Conservation (phyloP, 2,329 filamentous ascomycete species). For the Aureobasidium mangrovei region DNA sequence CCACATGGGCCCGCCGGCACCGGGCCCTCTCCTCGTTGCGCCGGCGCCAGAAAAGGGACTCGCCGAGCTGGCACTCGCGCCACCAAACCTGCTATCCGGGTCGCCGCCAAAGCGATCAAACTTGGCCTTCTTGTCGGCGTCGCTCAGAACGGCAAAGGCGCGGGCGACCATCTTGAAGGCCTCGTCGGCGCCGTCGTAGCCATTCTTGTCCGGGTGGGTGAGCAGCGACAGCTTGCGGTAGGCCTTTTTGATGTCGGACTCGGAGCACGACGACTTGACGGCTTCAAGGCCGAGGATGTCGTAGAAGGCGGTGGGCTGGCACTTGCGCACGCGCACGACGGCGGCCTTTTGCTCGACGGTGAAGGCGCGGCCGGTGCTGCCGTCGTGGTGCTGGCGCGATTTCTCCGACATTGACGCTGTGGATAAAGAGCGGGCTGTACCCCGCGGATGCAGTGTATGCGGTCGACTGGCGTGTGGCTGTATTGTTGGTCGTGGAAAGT, state of each 20-base stretch:
- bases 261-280: constrained; percentile 56
- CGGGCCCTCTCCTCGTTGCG: constrained; percentile 35
- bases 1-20: constrained; percentile 44
- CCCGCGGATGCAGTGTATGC: no score
- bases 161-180: constrained; percentile 97
- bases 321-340: constrained; percentile 79
- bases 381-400: constrained; percentile 62
- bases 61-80: constrained; percentile 41
- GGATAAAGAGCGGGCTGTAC: no score
- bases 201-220: constrained; percentile 98
- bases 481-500: no score
- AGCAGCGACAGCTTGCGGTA: constrained; percentile 90
- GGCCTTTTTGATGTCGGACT: constrained; percentile 91
- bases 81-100: constrained; percentile 75
- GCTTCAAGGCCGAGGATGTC: constrained; percentile 75
- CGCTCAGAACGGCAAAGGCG: constrained; percentile 86
- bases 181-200: constrained; percentile 88
- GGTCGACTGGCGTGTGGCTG: no score
- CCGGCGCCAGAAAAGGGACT: constrained; percentile 54
- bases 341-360: constrained; percentile 87
- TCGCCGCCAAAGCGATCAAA: constrained; percentile 87
- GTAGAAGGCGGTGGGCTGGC: constrained; percentile 81
- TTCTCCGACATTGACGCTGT: constrained; percentile 23
- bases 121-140: constrained; percentile 83
- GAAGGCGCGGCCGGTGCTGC: constrained; percentile 66